Base-by-base conservation (phyloP, 2,329 filamentous ascomycete species). In the Allantophomopsis lycopodina region DNA sequence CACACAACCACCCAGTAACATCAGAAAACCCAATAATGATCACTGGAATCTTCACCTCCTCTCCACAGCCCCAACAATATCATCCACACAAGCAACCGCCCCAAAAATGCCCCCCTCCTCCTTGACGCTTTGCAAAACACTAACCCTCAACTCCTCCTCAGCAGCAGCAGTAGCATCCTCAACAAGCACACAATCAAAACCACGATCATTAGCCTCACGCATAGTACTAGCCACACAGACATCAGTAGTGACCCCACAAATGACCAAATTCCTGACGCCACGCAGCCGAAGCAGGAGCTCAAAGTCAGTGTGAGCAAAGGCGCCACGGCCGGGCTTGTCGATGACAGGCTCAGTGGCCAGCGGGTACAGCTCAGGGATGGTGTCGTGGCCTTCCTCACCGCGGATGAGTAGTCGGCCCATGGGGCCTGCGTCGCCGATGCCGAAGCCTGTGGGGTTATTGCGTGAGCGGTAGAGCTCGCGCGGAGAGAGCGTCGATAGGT, bases 351-450 rank as follows among this genome's bases (percentile, higher is more conserved):
- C 56, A 17, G 48, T 50, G 15, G 51, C 49, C 4, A 51, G 31
- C 20, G 51, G 56, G 16, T 40, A 42, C 16, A 59, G 41, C 40
- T 59, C 72, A 17, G 65, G 58, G 28, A 77, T 63, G 35, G 66
- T 73, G 44, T 71, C 73, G 49, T 77, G 72, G 2, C 73, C 73
- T 14, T 59, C 55, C 47, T 76, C 69, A 1, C 73, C 73, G 30
- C 73, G 65, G 14, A 78, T 60, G n/a, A 79, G 55, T 4, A 77
- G 59, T 28, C 68, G 65, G 2, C 73, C 73, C 46, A 76, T 57
- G 1, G 72, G 72, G 0, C 73, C 73, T 18, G 51, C 69, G 66
- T 57, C 54, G 5, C 56, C 56, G 43, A 76, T 74, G 0, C 66
- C 66, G 32, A 34, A 15, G 14, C 32, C 32, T 6, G 32, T 34